Evolutionary conservation across 2,329 filamentous ascomycete species (phyloP), one percentile per base, ranked within the genome.

Genomic region (Xylariaceae sp.): DNA sequence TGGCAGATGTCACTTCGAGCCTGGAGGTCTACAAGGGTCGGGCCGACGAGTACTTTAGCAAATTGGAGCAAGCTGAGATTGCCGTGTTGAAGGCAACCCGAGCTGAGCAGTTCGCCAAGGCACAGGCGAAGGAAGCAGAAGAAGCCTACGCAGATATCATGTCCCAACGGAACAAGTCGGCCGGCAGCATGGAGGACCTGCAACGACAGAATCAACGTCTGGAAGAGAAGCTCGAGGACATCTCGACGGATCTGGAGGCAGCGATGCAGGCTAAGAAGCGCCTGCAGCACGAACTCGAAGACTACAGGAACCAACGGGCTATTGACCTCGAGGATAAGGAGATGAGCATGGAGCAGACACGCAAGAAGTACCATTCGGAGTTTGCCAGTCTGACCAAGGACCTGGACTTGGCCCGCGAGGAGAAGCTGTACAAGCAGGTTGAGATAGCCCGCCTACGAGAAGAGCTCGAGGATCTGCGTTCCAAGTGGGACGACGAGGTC

Each of bases 261-360:
- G 90, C 89, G 2, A 79, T 90, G 15, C 92, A 97, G 76, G 86
- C 91, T 17, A 96, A 96, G 82, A 96, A 92, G 76, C 86, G 93
- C 60, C 86, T 97, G 23, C 93, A 99, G 73, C 92, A 97, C 71
- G 93, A 99, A 77, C 87, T 99, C 2, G 93, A 97, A 74, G 93
- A 99, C 74, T 99, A 97, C 78, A 87, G 94, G 61, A 96, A 88
- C 71, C 92, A 97, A 74, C 86, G 93, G 51, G 92, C 92, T 59
- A 96, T 96, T 74, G 94, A 97, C 69, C 90, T 97, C 58, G 94
- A 97, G 74, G 93, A 99, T 75, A 97, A 94, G 74, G 93, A 97
- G 74, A 88, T 88, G 8, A 94, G 90, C 66, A 89, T 97, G 84
- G 94, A 99, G 76, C 93, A 97, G 75, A 97, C 93, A 49, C 86